A percentile compares a stretch with the other conserved stretches of the same genome.
Evolutionary conservation across 768 basidiomycete species (phyloP).

Genomic region (Trametes punicea): DNA sequence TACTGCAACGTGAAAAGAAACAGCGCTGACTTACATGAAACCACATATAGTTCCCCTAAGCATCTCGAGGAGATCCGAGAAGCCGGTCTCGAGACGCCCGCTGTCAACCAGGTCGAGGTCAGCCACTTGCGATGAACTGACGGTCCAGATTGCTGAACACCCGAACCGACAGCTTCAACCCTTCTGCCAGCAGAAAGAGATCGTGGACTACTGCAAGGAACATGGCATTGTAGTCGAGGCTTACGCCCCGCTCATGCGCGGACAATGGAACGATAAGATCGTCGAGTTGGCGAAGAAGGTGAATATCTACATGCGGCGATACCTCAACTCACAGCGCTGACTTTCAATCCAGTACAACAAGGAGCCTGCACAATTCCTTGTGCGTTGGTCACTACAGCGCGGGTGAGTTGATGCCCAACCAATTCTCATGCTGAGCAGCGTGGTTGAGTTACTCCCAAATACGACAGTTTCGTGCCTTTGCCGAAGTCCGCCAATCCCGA

Average conservation of each 20-base stretch:
- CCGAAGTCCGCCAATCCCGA: slow-evolving; percentile 44
- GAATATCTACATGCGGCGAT: not conserved
- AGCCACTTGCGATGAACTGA: not conserved
- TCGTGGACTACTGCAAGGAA: slow-evolving; percentile 60
- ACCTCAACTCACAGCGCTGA: not conserved
- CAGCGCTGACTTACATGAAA: not conserved
- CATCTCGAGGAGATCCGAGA: slow-evolving; percentile 73
- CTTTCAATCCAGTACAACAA: slow-evolving; percentile 35
- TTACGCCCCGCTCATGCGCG: slow-evolving; percentile 64
- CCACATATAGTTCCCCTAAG: slow-evolving; percentile 52
- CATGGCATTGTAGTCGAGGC: slow-evolving; percentile 40
- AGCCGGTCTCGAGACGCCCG: slow-evolving; percentile 60
- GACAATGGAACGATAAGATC: slow-evolving; percentile 42
- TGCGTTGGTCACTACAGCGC: slow-evolving; percentile 88
- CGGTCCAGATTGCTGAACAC: not conserved
- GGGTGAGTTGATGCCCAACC: slow-evolving; percentile 47
- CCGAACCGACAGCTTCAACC: slow-evolving; percentile 65
- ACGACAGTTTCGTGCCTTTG: slow-evolving; percentile 44
- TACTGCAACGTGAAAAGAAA: not conserved
- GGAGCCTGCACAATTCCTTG: slow-evolving; percentile 74
- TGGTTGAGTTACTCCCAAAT: not conserved
- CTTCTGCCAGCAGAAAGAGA: slow-evolving; percentile 74
- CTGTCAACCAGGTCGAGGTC: slow-evolving; percentile 84
- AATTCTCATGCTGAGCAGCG: not conserved
- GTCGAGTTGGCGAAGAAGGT: slow-evolving; percentile 64